Conservation (phyloP, 2,329 filamentous ascomycete genomes). For the Hymenoscyphus linearis region DNA sequence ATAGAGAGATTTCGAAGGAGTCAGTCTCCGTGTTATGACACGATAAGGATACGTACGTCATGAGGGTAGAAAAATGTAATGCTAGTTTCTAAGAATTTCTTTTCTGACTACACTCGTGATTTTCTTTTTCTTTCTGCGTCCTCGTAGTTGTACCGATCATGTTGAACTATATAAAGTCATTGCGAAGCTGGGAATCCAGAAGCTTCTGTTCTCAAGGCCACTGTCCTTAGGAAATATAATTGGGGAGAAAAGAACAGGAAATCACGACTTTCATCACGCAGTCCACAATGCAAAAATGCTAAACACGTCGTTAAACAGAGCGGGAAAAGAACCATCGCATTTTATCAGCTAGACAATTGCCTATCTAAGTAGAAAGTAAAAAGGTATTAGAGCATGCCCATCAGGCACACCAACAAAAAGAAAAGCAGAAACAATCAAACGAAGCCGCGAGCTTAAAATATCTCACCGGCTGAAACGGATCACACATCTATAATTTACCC, state of each 20-base stretch:
- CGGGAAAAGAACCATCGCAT: background rate
- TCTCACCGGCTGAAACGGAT: background rate
- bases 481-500: background rate
- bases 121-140: too few species aligned
- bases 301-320: background rate
- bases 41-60: background rate
- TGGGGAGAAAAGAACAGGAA: too few species aligned
- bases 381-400: background rate
- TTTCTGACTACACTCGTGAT: background rate
- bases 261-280: background rate
- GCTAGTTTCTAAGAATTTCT: background rate
- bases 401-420: background rate
- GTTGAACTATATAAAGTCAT: background rate
- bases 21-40: background rate
- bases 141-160: too few species aligned
- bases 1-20: background rate
- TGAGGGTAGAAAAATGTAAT: background rate
- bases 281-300: background rate
- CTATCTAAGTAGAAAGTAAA: background rate
- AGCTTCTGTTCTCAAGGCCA: too few species aligned
- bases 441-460: background rate
- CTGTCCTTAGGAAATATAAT: too few species aligned
- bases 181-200: too few species aligned
- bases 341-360: background rate
- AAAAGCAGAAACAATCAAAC: background rate